Evolutionary conservation across 192 early-diverging fungal species (phyloP), one percentile per base, ranked within the genome.

Genomic region (Gonapodya prolifera): DNA sequence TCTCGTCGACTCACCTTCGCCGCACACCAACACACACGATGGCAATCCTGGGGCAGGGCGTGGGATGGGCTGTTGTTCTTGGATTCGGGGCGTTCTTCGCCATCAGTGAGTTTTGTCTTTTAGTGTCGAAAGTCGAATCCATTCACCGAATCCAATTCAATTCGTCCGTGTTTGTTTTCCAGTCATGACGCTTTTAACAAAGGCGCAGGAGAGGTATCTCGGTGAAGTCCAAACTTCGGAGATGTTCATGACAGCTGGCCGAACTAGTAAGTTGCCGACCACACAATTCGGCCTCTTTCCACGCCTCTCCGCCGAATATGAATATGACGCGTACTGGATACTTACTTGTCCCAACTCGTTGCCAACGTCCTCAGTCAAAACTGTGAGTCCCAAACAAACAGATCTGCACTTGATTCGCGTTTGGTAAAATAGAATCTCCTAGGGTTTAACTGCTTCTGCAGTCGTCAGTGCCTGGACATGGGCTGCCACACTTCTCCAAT

Each of bases 401-500:
- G n/a, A n/a, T n/a, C n/a, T n/a, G n/a, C n/a, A n/a, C n/a, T n/a
- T n/a, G n/a, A n/a, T n/a, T n/a, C n/a, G n/a, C n/a, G n/a, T n/a
- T n/a, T n/a, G n/a, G n/a, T n/a, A n/a, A n/a, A n/a, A n/a, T n/a
- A n/a, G n/a, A n/a, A n/a, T n/a, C n/a, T 61, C 23, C 8, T 23
- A 61, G 45, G 91, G 91, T 75, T 81, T 92, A 0, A 89, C 87
- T 1, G 91, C 91, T 17, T 83, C 87, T 69, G 91, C 91, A 1
- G 85, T 93, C 69, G 91, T 92, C 0, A 88, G 85, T 17, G 85
- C 87, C 2, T 91, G 85, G 87, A 86, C 84, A n/a, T 86, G 89
- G 88, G 91, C 91, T 31, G 91, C 91, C 29, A 92, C 91, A 0
- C 75, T 92, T 34, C 71, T 92, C 23, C 91, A 92, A 75, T 85